Evolutionary conservation across 2,329 filamentous ascomycete genomes (phyloP).

Genomic region (Ophiostoma sp.): DNA sequence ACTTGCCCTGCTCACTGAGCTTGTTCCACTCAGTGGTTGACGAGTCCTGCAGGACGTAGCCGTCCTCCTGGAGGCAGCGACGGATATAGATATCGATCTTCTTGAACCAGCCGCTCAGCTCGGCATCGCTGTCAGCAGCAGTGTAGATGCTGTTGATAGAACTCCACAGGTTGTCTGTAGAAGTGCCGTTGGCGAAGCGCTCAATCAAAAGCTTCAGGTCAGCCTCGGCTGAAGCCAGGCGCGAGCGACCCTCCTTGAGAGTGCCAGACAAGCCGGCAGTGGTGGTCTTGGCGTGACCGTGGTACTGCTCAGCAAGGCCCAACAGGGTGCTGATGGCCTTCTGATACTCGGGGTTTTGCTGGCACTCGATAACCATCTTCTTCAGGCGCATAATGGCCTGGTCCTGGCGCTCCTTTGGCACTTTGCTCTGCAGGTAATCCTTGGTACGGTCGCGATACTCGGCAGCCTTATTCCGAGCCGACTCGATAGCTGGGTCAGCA

Average conservation of each 20-base stretch:
- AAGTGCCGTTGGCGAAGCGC: constrained; percentile 93
- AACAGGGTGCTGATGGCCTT: constrained; percentile 86
- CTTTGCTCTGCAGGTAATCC: constrained; percentile 77
- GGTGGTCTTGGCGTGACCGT: constrained; percentile 63
- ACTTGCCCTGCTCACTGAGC: constrained; percentile 79
- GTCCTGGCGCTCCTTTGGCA: constrained; percentile 87
- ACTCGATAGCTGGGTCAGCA: constrained; percentile 47
- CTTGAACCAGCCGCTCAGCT: constrained; percentile 87
- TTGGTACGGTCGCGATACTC: constrained; percentile 45
- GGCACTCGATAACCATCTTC: constrained; percentile 97
- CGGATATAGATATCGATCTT: constrained; percentile 71
- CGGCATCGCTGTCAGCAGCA: constrained; percentile 78
- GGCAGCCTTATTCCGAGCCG: constrained; percentile 38
- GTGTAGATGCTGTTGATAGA: constrained; percentile 80
- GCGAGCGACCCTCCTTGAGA: constrained; percentile 66
- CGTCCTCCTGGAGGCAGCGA: constrained; percentile 79
- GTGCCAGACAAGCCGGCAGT: constrained; percentile 60
- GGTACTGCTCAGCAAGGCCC: constrained; percentile 77
- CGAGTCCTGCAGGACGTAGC: constrained; percentile 78
- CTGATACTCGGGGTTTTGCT: constrained; percentile 90
- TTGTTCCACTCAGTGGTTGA: constrained; percentile 77
- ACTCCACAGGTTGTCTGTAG: constrained; percentile 76
- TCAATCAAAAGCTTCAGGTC: constrained; percentile 85
- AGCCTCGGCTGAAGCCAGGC: constrained; percentile 66
- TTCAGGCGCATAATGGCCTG: constrained; percentile 86